Evolutionary conservation across 371 early-diverging fungal genomes (phyloP).

Genomic region (Mortierella sp.): DNA sequence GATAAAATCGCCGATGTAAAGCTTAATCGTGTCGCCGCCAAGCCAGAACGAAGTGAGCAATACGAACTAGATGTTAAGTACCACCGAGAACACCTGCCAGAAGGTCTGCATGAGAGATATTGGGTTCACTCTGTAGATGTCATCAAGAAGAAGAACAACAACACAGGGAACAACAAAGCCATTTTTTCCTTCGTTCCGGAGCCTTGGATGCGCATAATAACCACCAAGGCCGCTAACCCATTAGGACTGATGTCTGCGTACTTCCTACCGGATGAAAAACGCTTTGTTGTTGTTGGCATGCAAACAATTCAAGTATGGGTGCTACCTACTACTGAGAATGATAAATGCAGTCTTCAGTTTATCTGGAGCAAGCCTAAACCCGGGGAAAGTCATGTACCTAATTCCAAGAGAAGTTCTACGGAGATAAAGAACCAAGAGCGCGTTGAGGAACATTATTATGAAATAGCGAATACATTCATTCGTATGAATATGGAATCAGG

Average conservation of each 20-base stretch:
- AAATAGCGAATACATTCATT: conserved; percentile 8
- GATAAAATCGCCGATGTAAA: not conserved
- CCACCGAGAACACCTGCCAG: conserved; percentile 33
- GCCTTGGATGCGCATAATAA: conserved; percentile 47
- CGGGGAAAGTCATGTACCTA: not conserved
- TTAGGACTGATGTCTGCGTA: conserved; percentile 23
- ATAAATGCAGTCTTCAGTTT: conserved; percentile 32
- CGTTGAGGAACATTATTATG: conserved; percentile 28
- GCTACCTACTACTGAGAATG: conserved; percentile 22
- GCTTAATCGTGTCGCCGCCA: not conserved
- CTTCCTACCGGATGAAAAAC: conserved; percentile 28
- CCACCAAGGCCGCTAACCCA: conserved; percentile 16
- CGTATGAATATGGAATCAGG: conserved; percentile 15
- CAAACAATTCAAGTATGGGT: conserved; percentile 52
- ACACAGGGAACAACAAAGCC: not conserved
- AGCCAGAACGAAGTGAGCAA: conserved; percentile 1
- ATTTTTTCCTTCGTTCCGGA: conserved; percentile 52
- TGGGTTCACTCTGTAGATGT: conserved; percentile 46
- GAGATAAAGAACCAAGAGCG: not conserved
- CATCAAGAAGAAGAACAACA: conserved; percentile 15
- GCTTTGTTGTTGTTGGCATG: conserved; percentile 38
- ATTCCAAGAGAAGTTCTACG: not conserved
- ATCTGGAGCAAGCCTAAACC: conserved; percentile 43
- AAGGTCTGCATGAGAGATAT: conserved; percentile 34
- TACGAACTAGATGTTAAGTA: conserved; percentile 19